phyloP scores from a whole-genome alignment of 2,329 filamentous ascomycete genomes.

The Neofusicoccum sp. region DNA sequence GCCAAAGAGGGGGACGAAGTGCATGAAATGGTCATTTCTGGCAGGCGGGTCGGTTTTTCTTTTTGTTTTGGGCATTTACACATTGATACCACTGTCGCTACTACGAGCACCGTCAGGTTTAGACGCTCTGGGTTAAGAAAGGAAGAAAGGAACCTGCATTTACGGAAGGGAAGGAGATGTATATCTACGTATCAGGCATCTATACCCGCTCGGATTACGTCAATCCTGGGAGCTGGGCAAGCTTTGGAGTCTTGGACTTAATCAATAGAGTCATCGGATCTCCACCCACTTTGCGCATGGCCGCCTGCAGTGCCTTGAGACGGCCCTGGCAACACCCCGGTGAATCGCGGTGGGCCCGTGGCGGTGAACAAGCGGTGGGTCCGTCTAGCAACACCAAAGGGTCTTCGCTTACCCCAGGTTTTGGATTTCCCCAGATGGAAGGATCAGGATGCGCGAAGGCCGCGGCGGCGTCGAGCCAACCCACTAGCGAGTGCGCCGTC shows the following conservation, averaged over 20 bases:
- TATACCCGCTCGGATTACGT: constrained; percentile 4
- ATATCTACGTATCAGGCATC: background rate
- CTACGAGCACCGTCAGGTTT: background rate
- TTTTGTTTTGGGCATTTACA: background rate
- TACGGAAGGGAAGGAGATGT: background rate
- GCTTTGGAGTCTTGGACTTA: background rate
- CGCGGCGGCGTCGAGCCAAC: background rate
- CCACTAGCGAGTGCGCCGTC: background rate
- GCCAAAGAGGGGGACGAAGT: background rate
- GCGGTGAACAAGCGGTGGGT: too few species aligned
- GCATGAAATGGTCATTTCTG: constrained; percentile 4
- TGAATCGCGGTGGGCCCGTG: too few species aligned
- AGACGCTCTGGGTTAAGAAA: constrained; percentile 11
- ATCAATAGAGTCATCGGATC: background rate
- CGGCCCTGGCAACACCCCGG: too few species aligned
- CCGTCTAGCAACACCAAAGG: too few species aligned
- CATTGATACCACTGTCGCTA: constrained; percentile 16
- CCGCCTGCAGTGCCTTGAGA: too few species aligned
- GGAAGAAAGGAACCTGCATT: background rate
- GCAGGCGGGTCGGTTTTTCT: background rate
- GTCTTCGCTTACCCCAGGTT: too few species aligned
- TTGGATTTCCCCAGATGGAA: too few species aligned
- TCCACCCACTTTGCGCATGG: background rate
- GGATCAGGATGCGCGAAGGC: too few species aligned
- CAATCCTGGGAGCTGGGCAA: background rate